Base-by-base conservation (phyloP, 192 early-diverging fungal species). In the Linnemannia schmuckeri region DNA sequence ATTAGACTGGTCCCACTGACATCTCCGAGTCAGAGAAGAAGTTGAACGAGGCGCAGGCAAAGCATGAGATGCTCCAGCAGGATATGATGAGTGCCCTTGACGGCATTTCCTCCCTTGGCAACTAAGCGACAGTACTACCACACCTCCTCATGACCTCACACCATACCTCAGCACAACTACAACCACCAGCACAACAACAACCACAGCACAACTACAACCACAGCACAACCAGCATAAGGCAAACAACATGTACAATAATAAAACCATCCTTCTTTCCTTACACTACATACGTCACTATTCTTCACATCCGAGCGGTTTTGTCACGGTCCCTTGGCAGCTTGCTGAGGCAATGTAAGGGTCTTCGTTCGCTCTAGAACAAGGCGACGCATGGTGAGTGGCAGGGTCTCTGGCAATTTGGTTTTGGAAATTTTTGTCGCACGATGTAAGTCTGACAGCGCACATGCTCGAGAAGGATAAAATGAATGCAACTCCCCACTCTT, bases 1-100 rank as follows among this genome's bases (percentile, higher is more conserved):
- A 0, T 66, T 66, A 66, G 61, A 66, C 61, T 15, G 61, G 41
- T 57, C 46, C 72, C 17, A 7, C 6, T 57, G 52, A 49, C 3
- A n/a, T 78, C 4, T 78, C 79, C 12, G 79, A 80, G 1, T 47
- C 80, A 2, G 79, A 87, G 47, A 77, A 78, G 37, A 76, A 46
- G 40, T 41, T 87, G 71, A 75, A 87, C 27, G 85, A 81, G 57
- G 85, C 85, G 12, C 85, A 87, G 49, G 76, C 70, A 18, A 81
- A 81, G 76, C 80, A 87, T 10, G 85, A 87, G 38, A 69, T 76
- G 8, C 61, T 87, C 27, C 85, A 87, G 68, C 27, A 77, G 22
- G 85, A 87, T 52, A 87, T 87, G 85, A 81, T 78, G 76, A 81
- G 68, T 27, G 85, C 85, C 33, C 75, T 87, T 41, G 85, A 87